These are phyloP conservation scores for Tulasnella sp. DNA, from an alignment of 768 basidiomycete species.

Conservation along the genomic window DNA sequence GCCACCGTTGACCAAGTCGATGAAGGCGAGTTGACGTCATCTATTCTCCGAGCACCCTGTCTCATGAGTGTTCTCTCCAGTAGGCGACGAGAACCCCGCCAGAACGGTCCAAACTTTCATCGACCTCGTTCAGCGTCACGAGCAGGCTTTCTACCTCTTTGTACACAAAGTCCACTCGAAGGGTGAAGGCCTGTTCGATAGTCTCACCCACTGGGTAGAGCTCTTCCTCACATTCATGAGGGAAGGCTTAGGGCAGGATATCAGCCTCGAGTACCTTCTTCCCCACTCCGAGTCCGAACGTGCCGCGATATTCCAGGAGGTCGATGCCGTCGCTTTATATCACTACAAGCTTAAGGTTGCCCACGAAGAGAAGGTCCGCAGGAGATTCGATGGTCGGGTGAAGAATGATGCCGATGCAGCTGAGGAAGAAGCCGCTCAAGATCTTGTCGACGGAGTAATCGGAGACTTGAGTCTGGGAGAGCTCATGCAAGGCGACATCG, in stretches of 20 bases:
- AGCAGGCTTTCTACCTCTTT: constrained; percentile 91
- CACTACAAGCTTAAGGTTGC: constrained; percentile 91
- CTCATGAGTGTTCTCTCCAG: constrained; percentile 29
- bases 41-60: neutral
- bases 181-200: constrained; percentile 86
- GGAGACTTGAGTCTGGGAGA: constrained; percentile 74
- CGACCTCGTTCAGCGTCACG: constrained; percentile 84
- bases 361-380: constrained; percentile 84
- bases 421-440: constrained; percentile 75
- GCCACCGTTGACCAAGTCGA: constrained; percentile 86
- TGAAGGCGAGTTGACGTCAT: constrained; percentile 47
- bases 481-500: constrained; percentile 59
- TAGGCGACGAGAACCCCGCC: constrained; percentile 71
- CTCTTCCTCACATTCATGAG: constrained; percentile 83
- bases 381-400: constrained; percentile 55
- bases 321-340: constrained; percentile 81
- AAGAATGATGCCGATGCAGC: constrained; percentile 44
- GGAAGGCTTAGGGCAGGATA: constrained; percentile 61
- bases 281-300: constrained; percentile 75
- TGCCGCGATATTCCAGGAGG: constrained; percentile 63
- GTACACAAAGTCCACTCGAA: constrained; percentile 98
- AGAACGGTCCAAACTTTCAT: constrained; percentile 88
- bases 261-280: constrained; percentile 82
- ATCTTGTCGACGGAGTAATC: constrained; percentile 69
- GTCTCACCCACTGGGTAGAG: constrained; percentile 95